Evolutionary conservation across 2,329 filamentous ascomycete genomes (phyloP).

Genomic region (Epichloe elymi): DNA sequence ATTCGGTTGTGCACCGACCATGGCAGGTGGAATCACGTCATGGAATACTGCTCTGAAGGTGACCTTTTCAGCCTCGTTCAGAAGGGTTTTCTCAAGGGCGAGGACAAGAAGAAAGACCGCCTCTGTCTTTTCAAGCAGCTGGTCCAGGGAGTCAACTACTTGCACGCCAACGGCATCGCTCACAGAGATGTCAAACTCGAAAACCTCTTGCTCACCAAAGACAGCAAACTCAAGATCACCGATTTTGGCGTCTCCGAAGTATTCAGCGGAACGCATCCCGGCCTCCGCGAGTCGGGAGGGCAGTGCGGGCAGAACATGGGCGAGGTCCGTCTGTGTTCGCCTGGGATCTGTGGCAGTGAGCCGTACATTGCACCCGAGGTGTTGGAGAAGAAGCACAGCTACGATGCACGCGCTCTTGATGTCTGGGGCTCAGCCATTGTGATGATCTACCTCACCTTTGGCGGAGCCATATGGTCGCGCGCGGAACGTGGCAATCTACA

Average conservation of each 20-base stretch:
- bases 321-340: slow-evolving; percentile 56
- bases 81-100: slow-evolving; percentile 51
- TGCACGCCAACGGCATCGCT: slow-evolving; percentile 74
- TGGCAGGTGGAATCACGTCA: slow-evolving; percentile 76
- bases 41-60: slow-evolving; percentile 80
- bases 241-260: slow-evolving; percentile 87
- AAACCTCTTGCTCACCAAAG: slow-evolving; percentile 65
- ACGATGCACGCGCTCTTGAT: slow-evolving; percentile 67
- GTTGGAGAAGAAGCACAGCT: slow-evolving; percentile 48
- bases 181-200: slow-evolving; percentile 88
- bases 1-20: slow-evolving; percentile 62
- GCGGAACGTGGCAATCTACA: slow-evolving; percentile 44
- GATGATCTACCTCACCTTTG: slow-evolving; percentile 63
- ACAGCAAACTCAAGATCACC: slow-evolving; percentile 78
- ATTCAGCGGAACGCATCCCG: slow-evolving; percentile 71
- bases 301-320: slow-evolving; percentile 63
- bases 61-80: slow-evolving; percentile 67
- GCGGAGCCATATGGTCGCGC: slow-evolving; percentile 60
- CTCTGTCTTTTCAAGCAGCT: slow-evolving; percentile 85
- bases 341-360: slow-evolving; percentile 72
- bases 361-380: slow-evolving; percentile 86
- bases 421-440: slow-evolving; percentile 80
- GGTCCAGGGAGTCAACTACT: slow-evolving; percentile 66
- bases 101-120: slow-evolving; percentile 55
- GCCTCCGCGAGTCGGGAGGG: slow-evolving; percentile 57